These are phyloP conservation scores for Hirschfeldia incana DNA, from an alignment of 345 rosid genomes.

Conservation along the genomic window DNA sequence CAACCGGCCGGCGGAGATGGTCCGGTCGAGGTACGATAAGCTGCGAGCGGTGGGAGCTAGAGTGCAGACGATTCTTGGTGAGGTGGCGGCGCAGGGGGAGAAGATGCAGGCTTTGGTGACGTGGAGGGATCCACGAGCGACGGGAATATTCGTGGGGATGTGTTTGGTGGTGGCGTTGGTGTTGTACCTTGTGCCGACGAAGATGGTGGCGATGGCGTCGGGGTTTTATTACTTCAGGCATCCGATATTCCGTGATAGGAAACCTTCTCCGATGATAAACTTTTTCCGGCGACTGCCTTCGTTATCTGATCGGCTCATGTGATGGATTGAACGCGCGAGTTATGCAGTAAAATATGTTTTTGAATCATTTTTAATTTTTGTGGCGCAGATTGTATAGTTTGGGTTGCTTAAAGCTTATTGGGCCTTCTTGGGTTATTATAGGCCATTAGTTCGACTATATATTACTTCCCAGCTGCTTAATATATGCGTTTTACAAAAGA, in stretches of 20 bases:
- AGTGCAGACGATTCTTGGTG: conserved; percentile 66
- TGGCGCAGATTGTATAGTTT: conserved; percentile 7
- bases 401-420: conserved; percentile 10
- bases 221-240: conserved; percentile 89
- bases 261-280: conserved; percentile 72
- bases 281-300: conserved; percentile 81
- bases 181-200: conserved; percentile 69
- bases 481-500: neutral
- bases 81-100: conserved; percentile 72
- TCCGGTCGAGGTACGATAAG: conserved; percentile 60
- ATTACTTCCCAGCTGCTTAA: neutral
- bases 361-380: neutral
- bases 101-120: conserved; percentile 74
- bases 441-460: neutral
- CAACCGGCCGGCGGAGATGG: conserved; percentile 46
- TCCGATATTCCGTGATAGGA: conserved; percentile 73
- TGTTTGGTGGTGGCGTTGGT: conserved; percentile 72
- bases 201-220: conserved; percentile 82
- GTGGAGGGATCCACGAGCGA: conserved; percentile 85
- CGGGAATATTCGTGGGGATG: conserved; percentile 69
- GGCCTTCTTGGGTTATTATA: conserved; percentile 17
- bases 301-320: conserved; percentile 80
- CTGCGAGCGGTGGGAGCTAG: conserved; percentile 54
- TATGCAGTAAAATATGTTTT: neutral
- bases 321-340: neutral